Evolutionary conservation across 495 filamentous ascomycete genomes (phyloP).

Genomic region (Aspergillus nanangensis): DNA sequence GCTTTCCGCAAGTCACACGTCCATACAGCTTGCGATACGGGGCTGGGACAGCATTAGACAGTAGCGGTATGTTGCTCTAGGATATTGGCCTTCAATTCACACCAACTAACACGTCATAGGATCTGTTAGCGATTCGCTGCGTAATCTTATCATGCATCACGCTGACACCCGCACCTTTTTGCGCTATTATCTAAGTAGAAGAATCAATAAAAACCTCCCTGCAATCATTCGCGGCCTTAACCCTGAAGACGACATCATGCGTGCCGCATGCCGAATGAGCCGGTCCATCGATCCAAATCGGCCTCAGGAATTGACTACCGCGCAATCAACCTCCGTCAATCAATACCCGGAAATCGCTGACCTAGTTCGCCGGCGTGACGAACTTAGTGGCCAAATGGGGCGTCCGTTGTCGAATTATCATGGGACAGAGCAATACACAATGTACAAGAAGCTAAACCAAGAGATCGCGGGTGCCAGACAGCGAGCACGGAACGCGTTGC

Average conservation of each 20-base stretch:
- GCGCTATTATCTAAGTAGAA: constrained; percentile 26
- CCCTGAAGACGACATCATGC: constrained; percentile 28
- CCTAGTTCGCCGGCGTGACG: constrained; percentile 18
- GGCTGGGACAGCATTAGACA: constrained; percentile 30
- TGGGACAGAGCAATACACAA: constrained; percentile 18
- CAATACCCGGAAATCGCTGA: constrained; percentile 14
- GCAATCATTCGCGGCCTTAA: constrained; percentile 27
- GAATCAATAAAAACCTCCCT: constrained; percentile 26
- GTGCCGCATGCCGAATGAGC: constrained; percentile 26
- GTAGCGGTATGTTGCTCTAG: constrained; percentile 19
- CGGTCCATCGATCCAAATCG: constrained; percentile 28
- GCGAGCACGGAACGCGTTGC: constrained; percentile 19
- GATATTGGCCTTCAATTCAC: constrained; percentile 3
- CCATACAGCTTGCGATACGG: constrained; percentile 35
- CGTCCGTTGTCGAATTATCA: constrained; percentile 14
- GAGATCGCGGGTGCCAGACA: constrained; percentile 19
- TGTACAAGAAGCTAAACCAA: constrained; percentile 21
- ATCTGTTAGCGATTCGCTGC: constrained; percentile 27
- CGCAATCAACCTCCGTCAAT: constrained; percentile 27
- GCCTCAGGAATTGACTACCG: constrained; percentile 22
- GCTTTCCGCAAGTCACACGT: constrained; percentile 24
- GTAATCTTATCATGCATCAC: constrained; percentile 31
- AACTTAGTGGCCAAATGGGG: constrained; percentile 14
- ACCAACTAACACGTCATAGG: constrained; percentile 15
- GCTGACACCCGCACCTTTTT: constrained; percentile 29